Conservation (phyloP, 2,329 filamentous ascomycete genomes). For the Ascocoryne sarcoides region DNA sequence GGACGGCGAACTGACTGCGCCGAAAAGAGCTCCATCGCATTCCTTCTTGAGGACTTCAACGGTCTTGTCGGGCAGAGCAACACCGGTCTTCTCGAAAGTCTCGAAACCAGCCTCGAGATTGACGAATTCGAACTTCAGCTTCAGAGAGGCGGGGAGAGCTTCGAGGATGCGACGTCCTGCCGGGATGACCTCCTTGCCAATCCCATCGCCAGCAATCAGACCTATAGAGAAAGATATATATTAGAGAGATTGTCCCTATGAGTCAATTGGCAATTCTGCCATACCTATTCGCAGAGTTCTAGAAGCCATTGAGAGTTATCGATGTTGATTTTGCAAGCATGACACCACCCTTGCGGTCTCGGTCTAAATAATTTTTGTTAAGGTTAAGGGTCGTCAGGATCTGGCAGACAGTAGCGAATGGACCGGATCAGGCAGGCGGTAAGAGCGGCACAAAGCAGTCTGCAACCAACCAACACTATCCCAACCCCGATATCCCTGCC, state of each 20-base stretch:
- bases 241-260: background rate
- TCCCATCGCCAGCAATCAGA: conserved; percentile 95
- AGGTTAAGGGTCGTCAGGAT: background rate
- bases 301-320: conserved; percentile 43
- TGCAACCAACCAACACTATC: no score
- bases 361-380: conserved; percentile 2
- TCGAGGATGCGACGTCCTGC: conserved; percentile 87
- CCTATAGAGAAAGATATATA: conserved; percentile 41
- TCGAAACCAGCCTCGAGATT: conserved; percentile 90
- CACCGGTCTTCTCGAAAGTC: conserved; percentile 83
- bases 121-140: conserved; percentile 88
- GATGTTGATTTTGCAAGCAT: conserved; percentile 4
- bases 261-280: conserved; percentile 12
- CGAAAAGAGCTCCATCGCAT: conserved; percentile 94
- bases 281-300: conserved; percentile 61
- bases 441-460: no score
- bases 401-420: no score
- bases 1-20: conserved; percentile 86
- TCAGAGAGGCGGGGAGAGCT: conserved; percentile 81
- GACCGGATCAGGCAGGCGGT: no score
- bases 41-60: conserved; percentile 81
- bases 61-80: conserved; percentile 81
- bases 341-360: conserved; percentile 6
- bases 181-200: conserved; percentile 96
- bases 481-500: no score